Conservation (phyloP, 2,329 filamentous ascomycete genomes). For the Colletotrichum coccodes region DNA sequence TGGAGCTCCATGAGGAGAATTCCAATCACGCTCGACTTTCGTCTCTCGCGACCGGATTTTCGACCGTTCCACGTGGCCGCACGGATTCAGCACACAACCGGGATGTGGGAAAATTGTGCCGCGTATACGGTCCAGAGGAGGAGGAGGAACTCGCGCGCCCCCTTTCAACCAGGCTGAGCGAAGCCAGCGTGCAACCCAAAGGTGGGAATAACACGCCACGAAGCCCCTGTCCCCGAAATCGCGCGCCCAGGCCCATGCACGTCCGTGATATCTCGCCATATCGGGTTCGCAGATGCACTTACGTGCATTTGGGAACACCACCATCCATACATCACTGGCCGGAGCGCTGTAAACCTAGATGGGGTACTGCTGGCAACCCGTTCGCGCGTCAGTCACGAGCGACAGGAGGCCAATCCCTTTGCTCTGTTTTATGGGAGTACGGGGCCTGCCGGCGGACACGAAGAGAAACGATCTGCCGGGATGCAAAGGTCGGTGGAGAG, state of each 20-base stretch:
- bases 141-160: slow-evolving; percentile 1
- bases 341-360: neutral
- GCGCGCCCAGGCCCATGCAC: neutral
- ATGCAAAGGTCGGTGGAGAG: slow-evolving; percentile 24
- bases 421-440: neutral
- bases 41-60: neutral
- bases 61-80: slow-evolving; percentile 23
- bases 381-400: neutral
- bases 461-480: slow-evolving; percentile 31
- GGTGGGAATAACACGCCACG: slow-evolving; percentile 5
- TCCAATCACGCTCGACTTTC: neutral
- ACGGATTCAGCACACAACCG: slow-evolving; percentile 17
- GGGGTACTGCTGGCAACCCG: neutral
- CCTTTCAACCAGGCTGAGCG: neutral
- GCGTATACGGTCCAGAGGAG: neutral
- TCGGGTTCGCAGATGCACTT: slow-evolving; percentile 1
- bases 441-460: neutral
- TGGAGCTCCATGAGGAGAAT: neutral
- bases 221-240: slow-evolving; percentile 16
- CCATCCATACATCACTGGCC: neutral
- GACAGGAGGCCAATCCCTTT: slow-evolving; percentile 2
- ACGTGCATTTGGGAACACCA: slow-evolving; percentile 18
- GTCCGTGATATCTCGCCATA: neutral
- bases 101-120: slow-evolving; percentile 24
- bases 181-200: slow-evolving; percentile 3